These are phyloP conservation scores for Moesziomyces aphidis DNA, from an alignment of 1,284 basidiomycete genomes.

Conservation along the genomic window DNA sequence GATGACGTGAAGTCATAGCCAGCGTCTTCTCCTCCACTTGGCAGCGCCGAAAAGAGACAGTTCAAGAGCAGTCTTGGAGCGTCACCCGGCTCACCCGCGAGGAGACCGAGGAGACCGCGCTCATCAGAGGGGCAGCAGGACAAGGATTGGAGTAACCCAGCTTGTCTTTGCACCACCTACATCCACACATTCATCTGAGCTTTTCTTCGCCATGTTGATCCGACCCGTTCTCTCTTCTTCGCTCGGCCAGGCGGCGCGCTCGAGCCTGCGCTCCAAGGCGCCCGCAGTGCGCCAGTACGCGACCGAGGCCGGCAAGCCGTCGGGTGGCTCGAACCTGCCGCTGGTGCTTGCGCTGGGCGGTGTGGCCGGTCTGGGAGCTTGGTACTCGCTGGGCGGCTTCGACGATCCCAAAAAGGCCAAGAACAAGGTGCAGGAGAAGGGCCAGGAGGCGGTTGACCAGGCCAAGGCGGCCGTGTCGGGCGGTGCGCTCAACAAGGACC, in stretches of 20 bases:
- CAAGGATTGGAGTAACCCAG: background rate
- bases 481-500: constrained; percentile 70
- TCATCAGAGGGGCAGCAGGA: background rate
- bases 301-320: constrained; percentile 47
- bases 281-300: constrained; percentile 42
- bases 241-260: constrained; percentile 47
- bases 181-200: background rate
- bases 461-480: constrained; percentile 28
- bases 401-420: constrained; percentile 51
- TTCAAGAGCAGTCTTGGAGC: no score
- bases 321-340: constrained; percentile 54
- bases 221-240: constrained; percentile 48
- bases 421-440: constrained; percentile 50
- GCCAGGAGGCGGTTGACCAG: constrained; percentile 37
- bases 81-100: no score
- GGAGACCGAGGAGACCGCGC: background rate
- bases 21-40: constrained; percentile 9
- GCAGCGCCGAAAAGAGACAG: no score
- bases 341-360: constrained; percentile 62
- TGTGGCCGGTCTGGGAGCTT: constrained; percentile 63
- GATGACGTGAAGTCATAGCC: constrained; percentile 20
- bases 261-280: constrained; percentile 43
- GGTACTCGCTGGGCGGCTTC: constrained; percentile 62
- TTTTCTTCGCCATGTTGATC: constrained; percentile 30
- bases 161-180: background rate